A percentile compares a stretch with the other conserved stretches of the same genome.
Conservation (phyloP, 176 grass and related monocot species). For the Aechmea fasciata region DNA sequence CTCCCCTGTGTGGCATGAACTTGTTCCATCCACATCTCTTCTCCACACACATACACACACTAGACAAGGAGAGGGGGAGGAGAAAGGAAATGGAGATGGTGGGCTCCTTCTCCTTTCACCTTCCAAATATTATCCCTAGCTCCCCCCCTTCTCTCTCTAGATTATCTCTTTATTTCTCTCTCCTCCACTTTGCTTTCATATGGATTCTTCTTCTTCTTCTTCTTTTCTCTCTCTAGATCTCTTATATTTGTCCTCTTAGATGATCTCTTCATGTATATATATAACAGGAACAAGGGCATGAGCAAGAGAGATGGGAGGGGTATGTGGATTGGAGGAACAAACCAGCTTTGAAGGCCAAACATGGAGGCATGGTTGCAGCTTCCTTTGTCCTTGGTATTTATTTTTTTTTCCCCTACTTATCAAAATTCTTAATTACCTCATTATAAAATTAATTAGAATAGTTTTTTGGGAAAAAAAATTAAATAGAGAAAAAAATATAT, state of each 20-base stretch:
- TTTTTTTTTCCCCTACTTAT: neutral
- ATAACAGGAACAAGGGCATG: constrained; percentile 41
- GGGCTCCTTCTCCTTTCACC: too few relatives aligned
- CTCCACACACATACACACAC: too few relatives aligned
- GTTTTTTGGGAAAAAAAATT: too few relatives aligned
- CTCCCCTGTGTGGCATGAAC: too few relatives aligned
- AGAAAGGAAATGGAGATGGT: too few relatives aligned
- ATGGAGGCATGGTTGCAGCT: constrained; percentile 92
- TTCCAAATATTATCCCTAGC: too few relatives aligned
- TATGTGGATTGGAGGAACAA: constrained; percentile 93
- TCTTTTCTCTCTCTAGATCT: too few relatives aligned
- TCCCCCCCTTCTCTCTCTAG: neutral
- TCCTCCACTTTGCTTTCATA: neutral
- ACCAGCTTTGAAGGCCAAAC: constrained; percentile 56
- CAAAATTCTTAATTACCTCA: too few relatives aligned
- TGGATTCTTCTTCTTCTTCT: neutral
- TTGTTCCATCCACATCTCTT: too few relatives aligned
- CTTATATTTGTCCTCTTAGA: neutral
- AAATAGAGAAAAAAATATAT: too few relatives aligned
- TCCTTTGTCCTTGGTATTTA: constrained; percentile 80
- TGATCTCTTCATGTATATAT: neutral
- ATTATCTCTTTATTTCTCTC: neutral
- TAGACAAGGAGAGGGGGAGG: too few relatives aligned
- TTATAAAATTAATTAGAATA: neutral
- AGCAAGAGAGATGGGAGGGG: constrained; percentile 49